Percentiles rank a stretch among this genome's conserved stretches.
Evolutionary conservation across 176 grass and related monocot genomes (phyloP).

Genomic region (Aechmea fasciata): DNA sequence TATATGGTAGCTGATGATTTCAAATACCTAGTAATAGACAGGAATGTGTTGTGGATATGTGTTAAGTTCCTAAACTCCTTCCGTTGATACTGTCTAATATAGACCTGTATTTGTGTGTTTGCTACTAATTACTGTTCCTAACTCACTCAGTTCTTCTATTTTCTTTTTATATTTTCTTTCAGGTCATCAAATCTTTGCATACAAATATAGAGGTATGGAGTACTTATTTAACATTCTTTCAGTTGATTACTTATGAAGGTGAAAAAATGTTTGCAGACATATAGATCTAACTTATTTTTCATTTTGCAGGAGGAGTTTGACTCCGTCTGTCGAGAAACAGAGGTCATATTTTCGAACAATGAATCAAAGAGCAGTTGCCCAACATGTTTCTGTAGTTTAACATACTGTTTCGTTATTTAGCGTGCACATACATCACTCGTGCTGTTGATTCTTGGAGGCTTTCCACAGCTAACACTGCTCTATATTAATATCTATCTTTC

Average conservation of each 20-base stretch:
- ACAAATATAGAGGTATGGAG: constrained; percentile 35
- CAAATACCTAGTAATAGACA: not conserved
- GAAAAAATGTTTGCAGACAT: not conserved
- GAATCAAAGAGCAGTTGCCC: not conserved
- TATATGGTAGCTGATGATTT: not conserved
- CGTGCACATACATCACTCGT: not conserved
- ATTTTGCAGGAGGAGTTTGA: constrained; percentile 53
- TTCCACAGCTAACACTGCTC: too few species aligned
- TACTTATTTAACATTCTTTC: too few species aligned
- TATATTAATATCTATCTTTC: too few species aligned
- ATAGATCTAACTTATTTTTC: constrained; percentile 1
- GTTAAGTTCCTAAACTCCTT: not conserved
- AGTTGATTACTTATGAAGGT: not conserved
- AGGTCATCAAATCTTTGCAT: constrained; percentile 53
- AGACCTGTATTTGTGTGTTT: not conserved
- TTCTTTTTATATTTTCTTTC: constrained; percentile 9
- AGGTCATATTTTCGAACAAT: constrained; percentile 17
- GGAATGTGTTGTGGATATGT: not conserved
- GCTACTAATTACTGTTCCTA: not conserved
- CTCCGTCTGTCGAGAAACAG: constrained; percentile 33
- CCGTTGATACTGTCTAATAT: not conserved
- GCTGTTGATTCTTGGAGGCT: not conserved
- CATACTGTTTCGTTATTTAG: not conserved
- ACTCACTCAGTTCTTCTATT: not conserved
- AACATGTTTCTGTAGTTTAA: not conserved